Evolutionary conservation across 495 filamentous ascomycete species (phyloP).

Genomic region (Lophiostoma macrostomum): DNA sequence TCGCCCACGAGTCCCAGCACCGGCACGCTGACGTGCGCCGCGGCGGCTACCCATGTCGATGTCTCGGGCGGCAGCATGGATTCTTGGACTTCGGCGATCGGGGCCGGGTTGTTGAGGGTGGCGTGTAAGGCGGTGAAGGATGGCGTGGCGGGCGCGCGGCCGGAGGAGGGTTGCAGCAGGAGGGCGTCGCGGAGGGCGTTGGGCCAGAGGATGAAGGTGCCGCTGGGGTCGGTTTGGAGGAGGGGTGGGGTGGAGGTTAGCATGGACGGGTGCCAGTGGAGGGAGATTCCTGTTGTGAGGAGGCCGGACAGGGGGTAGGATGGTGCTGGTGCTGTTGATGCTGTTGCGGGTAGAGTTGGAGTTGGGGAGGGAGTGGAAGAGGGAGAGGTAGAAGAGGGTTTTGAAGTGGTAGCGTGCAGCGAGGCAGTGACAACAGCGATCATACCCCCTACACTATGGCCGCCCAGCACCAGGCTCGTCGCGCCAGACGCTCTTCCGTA

Average conservation of each 20-base stretch:
- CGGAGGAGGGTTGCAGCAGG: no score
- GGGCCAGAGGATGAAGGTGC: not conserved
- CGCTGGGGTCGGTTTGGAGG: not conserved
- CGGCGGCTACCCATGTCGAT: not conserved
- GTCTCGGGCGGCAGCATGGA: not conserved
- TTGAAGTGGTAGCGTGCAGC: not conserved
- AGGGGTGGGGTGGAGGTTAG: not conserved
- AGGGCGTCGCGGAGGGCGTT: not conserved
- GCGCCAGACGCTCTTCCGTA: not conserved
- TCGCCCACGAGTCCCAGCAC: not conserved
- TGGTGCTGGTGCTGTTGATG: not conserved
- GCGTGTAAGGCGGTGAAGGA: not conserved
- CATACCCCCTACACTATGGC: not conserved
- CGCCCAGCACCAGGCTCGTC: not conserved
- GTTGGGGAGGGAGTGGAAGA: no score
- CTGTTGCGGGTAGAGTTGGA: no score
- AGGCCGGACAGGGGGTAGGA: not conserved
- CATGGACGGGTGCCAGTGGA: not conserved
- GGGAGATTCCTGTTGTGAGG: not conserved
- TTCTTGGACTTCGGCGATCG: not conserved
- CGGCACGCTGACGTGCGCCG: not conserved
- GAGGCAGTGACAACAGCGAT: not conserved
- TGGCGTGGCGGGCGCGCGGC: not conserved
- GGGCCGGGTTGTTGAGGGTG: not conserved
- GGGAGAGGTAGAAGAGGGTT: no score